Evolutionary conservation across 1,284 basidiomycete species (phyloP), one percentile per base, ranked within the genome.

Genomic region (Ceratobasidium sp.): DNA sequence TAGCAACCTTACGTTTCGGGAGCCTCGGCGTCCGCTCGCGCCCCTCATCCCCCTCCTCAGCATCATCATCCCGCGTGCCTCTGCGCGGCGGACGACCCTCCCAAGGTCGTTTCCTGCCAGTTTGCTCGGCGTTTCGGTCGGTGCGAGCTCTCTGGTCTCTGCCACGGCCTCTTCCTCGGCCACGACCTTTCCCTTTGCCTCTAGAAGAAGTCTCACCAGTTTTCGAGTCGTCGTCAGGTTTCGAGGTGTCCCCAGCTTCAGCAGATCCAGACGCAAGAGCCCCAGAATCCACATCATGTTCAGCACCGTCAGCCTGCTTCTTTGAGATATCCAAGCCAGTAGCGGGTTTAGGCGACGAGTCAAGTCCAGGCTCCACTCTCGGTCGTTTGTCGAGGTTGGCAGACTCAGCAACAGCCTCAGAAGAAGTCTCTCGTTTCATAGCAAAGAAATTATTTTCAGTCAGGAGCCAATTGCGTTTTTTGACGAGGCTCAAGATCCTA

Each of bases 1-100:
- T 79, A 0, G 91, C 92, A 63, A 88, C 89, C 80, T 88, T 87
- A 73, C 89, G 85, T 80, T 94, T 94, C 4, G 93, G 91, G 18
- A 77, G 58, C 28, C 77, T 61, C 8, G 69, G 63, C n/a, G 23
- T 30, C 18, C 75, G 76, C 6, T 58, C 67, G 8, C 21, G 43
- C 35, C 23, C 57, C 55, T 50, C 46, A 11, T 75, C 75, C 3
- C 74, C 76, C 46, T 74, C 77, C 6, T 73, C 71, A 1, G 74
- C 76, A 8, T 73, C 74, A 13, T 74, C 76, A 16, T 74, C 76
- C 2, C 54, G 64, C 26, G 73, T 67, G 23, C 66, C 73, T 18
- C 46, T 44, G 2, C 61, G 61, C 8, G 61, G 61, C 8, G 61
- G 61, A 41, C 73, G 59, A 21, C 61, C 32, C 14, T 59, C 50